phyloP scores from a whole-genome alignment of 768 basidiomycete genomes.

The Calvatia gigantea region DNA sequence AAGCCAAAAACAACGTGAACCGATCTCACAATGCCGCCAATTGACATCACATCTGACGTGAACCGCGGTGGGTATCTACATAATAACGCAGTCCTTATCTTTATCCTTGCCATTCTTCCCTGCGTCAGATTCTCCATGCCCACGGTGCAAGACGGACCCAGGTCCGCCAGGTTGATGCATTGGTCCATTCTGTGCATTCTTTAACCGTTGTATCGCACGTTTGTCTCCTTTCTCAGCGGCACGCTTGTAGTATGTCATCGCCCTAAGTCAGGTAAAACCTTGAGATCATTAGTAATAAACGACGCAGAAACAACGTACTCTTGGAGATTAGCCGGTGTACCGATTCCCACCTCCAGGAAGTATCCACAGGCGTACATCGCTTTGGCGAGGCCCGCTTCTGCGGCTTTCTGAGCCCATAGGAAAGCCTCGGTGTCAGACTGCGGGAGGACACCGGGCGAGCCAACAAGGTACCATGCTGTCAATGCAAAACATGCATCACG shows the following conservation, averaged over 20 bases:
- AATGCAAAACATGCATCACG: slow-evolving; percentile 97
- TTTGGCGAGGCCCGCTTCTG: slow-evolving; percentile 87
- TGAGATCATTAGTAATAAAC: slow-evolving; percentile 9
- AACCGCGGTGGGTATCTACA: slow-evolving; percentile 41
- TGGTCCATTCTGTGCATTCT: slow-evolving; percentile 52
- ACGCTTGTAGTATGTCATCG: slow-evolving; percentile 79
- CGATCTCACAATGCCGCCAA: neutral
- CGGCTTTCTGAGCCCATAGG: slow-evolving; percentile 95
- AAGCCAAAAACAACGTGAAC: neutral
- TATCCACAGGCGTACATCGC: slow-evolving; percentile 99
- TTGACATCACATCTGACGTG: neutral
- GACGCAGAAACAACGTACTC: slow-evolving; percentile 48
- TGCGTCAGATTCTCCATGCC: slow-evolving; percentile 31
- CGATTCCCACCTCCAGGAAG: slow-evolving; percentile 94
- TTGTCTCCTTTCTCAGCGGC: slow-evolving; percentile 93
- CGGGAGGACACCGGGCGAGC: slow-evolving; percentile 94
- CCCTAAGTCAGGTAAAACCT: slow-evolving; percentile 36
- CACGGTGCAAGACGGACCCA: slow-evolving; percentile 59
- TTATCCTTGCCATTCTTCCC: slow-evolving; percentile 47
- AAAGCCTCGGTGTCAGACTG: slow-evolving; percentile 99
- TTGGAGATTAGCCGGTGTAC: slow-evolving; percentile 59
- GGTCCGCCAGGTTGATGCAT: slow-evolving; percentile 56
- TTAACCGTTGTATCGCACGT: slow-evolving; percentile 83
- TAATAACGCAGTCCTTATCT: slow-evolving; percentile 84
- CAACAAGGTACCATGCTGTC: slow-evolving; percentile 99